These are phyloP conservation scores for Eimeria tenella DNA, from an alignment of 169 alveolate species.

Conservation along the genomic window DNA sequence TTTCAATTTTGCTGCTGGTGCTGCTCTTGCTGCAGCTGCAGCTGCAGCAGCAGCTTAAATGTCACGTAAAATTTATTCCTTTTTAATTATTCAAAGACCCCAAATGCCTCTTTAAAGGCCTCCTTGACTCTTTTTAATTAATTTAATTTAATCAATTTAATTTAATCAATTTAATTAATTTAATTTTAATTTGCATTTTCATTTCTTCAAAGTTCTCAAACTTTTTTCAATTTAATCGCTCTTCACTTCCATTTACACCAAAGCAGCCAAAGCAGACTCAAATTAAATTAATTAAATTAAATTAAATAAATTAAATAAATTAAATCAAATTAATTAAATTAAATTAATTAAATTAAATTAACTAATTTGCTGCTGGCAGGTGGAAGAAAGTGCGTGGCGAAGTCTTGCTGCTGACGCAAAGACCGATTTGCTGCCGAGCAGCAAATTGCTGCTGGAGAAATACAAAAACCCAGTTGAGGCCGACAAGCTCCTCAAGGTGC, in stretches of 20 bases:
- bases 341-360: background rate
- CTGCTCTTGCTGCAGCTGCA: background rate
- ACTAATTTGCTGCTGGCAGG: background rate
- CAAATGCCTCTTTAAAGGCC: background rate
- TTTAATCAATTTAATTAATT: too few species aligned
- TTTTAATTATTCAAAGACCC: background rate
- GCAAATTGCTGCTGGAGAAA: constrained; percentile 88
- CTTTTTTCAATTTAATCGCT: too few species aligned
- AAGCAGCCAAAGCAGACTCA: too few species aligned
- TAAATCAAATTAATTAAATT: too few species aligned
- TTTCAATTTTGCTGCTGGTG: background rate
- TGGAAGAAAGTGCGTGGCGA: constrained; percentile 42
- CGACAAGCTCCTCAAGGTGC: constrained; percentile 93
- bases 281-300: too few species aligned
- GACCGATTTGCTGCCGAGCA: constrained; percentile 84
- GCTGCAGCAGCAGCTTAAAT: too few species aligned
- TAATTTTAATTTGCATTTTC: too few species aligned
- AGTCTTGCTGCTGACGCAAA: background rate
- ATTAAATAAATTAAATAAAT: too few species aligned
- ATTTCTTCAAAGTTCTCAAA: background rate
- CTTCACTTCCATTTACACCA: too few species aligned
- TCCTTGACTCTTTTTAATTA: background rate
- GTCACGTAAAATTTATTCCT: too few species aligned
- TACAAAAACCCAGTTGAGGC: constrained; percentile 96
- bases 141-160: too few species aligned